These are phyloP conservation scores for Apophysomyces sp. DNA, from an alignment of 371 early-diverging fungal species.

Conservation along the genomic window DNA sequence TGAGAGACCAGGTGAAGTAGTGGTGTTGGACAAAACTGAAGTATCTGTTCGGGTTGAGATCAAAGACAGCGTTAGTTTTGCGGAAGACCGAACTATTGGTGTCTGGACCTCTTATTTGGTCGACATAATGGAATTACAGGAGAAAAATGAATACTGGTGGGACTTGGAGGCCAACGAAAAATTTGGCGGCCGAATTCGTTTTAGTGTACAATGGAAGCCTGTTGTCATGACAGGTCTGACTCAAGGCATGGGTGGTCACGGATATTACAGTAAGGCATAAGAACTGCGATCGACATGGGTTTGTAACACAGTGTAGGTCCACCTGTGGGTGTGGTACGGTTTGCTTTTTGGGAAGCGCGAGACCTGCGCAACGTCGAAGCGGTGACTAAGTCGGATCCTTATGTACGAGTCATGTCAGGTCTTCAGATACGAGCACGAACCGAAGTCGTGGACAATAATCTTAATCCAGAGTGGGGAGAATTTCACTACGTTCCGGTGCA, in stretches of 20 bases:
- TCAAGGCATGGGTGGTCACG: constrained; percentile 36
- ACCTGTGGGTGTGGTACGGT: constrained; percentile 82
- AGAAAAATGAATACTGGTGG: constrained; percentile 46
- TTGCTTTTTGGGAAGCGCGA: constrained; percentile 74
- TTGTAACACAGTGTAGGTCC: constrained; percentile 29
- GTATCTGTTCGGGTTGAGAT: constrained; percentile 38
- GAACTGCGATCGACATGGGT: background rate
- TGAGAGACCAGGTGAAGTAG: constrained; percentile 49
- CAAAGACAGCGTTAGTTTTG: constrained; percentile 39
- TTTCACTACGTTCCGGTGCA: constrained; percentile 69
- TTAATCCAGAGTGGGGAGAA: constrained; percentile 91
- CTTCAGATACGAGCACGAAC: constrained; percentile 66
- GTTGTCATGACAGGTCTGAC: constrained; percentile 49
- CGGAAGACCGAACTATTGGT: constrained; percentile 33
- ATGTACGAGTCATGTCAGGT: constrained; percentile 66
- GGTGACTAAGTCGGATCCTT: constrained; percentile 82
- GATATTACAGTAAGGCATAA: constrained; percentile 36
- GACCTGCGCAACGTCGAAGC: constrained; percentile 73
- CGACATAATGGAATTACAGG: constrained; percentile 34
- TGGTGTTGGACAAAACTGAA: constrained; percentile 45
- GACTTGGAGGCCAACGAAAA: constrained; percentile 20
- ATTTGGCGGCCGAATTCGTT: constrained; percentile 44
- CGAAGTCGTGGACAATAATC: constrained; percentile 67
- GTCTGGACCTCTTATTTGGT: constrained; percentile 29
- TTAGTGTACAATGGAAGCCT: constrained; percentile 59